Base-by-base conservation (phyloP, 2,329 filamentous ascomycete genomes). In the Fusarium aywerte region DNA sequence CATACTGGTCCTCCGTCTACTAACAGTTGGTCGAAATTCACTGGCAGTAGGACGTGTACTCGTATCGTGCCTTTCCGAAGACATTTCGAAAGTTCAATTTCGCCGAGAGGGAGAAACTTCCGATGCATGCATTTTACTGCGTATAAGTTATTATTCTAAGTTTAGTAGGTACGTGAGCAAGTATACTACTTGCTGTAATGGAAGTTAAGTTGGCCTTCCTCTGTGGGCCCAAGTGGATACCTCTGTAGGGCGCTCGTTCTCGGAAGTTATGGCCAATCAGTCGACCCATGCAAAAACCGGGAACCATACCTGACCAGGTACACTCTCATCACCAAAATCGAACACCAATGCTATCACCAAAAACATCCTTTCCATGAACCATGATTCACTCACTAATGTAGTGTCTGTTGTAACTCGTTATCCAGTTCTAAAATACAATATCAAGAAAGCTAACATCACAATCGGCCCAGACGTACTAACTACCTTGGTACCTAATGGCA, bases 1-100 rank as follows among this genome's bases (percentile, higher is more conserved):
- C 66, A 45, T 68, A 68, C 66, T 68, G 47, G 49, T 67, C 38
- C 66, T 65, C 31, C 44, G 48, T 33, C 45, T 52, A 27, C 12
- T 32, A 18, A 21, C 49, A 31, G 32, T 49, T 32, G 21, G 21
- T 21, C 35, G 50, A 45, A 33, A 27, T 39, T 49, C 43, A 40
- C 16, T 45, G 15, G 42, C 21, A 40, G 40, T 27, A 23, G 45
- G 29, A 47, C 32, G 35, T 15, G 25, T 23, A 25, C 29, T 20
- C 21, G 13, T 21, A 32, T 53, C 29, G 36, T 18, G 59, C 44
- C 59, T 33, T 68, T 48, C 48, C 13, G 21, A 21, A 33, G 66
- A 35, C 66, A 68, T 53, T 63, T 44, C n/a, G 53, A 39, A 23
- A 32, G 21, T 38, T 39, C 23, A 39, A 9, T 48, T 38, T 42